Evolutionary conservation across 2,329 filamentous ascomycete genomes (phyloP).

Genomic region (Sordariomycetes sp.): DNA sequence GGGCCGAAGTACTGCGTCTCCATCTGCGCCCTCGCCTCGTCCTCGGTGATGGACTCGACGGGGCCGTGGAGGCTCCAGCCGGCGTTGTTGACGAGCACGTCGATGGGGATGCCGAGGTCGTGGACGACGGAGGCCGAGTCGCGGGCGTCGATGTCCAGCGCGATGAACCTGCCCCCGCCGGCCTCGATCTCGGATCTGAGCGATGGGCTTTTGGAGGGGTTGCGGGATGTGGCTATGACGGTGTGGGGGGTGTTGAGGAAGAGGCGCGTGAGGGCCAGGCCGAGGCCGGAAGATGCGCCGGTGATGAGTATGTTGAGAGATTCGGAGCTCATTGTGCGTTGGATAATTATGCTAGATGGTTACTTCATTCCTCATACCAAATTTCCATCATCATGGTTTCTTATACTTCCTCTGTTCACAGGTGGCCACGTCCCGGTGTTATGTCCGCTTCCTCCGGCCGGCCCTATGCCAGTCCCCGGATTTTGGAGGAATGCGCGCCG

Average conservation of each 20-base stretch:
- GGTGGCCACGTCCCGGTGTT: too few species aligned
- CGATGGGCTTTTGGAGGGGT: slow-evolving; percentile 20
- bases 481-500: too few species aligned
- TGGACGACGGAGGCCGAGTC: not conserved
- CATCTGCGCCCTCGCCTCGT: slow-evolving; percentile 1
- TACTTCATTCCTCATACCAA: too few species aligned
- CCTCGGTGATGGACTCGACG: slow-evolving; percentile 8
- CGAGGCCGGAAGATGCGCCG: slow-evolving; percentile 40
- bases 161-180: slow-evolving; percentile 14
- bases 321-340: slow-evolving; percentile 4
- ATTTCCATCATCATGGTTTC: too few species aligned
- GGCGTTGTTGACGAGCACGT: slow-evolving; percentile 29
- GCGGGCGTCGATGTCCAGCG: not conserved
- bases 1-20: slow-evolving; percentile 28
- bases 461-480: too few species aligned
- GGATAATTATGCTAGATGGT: not conserved
- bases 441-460: too few species aligned
- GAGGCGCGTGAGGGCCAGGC: slow-evolving; percentile 27
- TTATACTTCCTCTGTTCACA: too few species aligned
- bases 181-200: slow-evolving; percentile 28
- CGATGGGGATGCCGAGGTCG: slow-evolving; percentile 15
- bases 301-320: too few species aligned
- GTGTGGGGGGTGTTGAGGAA: slow-evolving; percentile 31
- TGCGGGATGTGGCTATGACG: slow-evolving; percentile 38
- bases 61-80: slow-evolving; percentile 18